A percentile compares a stretch with the other conserved stretches of the same genome.
Evolutionary conservation across 2,329 filamentous ascomycete species (phyloP).

Genomic region (Mariannaea elegans): DNA sequence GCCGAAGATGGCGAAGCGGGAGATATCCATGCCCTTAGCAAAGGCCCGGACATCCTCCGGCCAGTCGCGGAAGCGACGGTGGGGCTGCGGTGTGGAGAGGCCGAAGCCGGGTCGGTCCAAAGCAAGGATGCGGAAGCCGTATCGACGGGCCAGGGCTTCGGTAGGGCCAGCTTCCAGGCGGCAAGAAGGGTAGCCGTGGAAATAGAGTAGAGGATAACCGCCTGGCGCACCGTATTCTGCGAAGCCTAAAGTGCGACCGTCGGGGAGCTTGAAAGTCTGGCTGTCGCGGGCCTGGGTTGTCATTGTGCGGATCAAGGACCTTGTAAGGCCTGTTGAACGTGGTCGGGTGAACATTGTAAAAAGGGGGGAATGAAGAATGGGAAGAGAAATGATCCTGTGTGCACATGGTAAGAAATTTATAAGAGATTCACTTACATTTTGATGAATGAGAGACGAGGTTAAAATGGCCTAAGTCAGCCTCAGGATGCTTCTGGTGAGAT

Average conservation of each 20-base stretch:
- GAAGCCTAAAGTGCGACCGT: conserved; percentile 52
- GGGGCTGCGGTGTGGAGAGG: conserved; percentile 47
- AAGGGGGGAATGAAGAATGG: background rate
- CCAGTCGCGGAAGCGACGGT: conserved; percentile 45
- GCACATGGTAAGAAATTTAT: background rate
- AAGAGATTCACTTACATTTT: background rate
- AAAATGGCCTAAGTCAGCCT: background rate
- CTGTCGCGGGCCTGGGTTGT: background rate
- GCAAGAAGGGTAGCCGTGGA: conserved; percentile 54
- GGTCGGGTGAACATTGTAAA: background rate
- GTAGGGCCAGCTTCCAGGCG: conserved; percentile 48
- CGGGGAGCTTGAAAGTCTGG: conserved; percentile 47
- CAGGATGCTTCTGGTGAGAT: background rate
- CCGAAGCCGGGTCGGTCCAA: conserved; percentile 55
- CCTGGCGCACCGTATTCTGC: conserved; percentile 47
- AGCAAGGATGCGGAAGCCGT: conserved; percentile 46
- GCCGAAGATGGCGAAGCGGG: conserved; percentile 46
- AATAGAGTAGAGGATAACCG: conserved; percentile 48
- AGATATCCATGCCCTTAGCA: conserved; percentile 35
- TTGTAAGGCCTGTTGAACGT: background rate
- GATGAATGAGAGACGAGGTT: too few relatives aligned
- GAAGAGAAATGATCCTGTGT: background rate
- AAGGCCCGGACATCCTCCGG: conserved; percentile 45
- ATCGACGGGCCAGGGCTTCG: conserved; percentile 37
- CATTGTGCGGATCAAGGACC: background rate